These are phyloP conservation scores for Rubia peregrina DNA, from an alignment of 305 asterid genomes.

Conservation along the genomic window DNA sequence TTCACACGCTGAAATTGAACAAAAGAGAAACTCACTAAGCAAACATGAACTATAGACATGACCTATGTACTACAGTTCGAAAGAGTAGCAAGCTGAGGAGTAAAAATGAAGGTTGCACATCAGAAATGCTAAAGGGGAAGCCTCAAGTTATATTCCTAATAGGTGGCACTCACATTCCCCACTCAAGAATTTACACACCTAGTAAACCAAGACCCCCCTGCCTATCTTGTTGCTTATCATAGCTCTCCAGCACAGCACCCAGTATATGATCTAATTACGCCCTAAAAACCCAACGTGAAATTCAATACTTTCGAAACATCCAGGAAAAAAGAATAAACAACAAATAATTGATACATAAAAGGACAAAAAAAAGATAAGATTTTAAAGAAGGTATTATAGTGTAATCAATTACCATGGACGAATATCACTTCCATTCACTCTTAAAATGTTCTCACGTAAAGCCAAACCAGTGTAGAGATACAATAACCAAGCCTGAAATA, in stretches of 20 bases:
- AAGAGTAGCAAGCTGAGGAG: neutral
- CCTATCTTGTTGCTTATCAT: neutral
- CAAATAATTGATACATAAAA: neutral
- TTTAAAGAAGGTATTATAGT: neutral
- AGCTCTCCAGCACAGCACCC: neutral
- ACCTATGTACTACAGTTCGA: neutral
- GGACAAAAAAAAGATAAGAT: neutral
- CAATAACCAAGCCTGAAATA: constrained; percentile 87
- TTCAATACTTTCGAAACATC: neutral
- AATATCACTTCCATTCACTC: constrained; percentile 49
- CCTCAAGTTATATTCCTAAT: neutral
- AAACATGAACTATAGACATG: neutral
- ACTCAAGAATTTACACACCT: neutral
- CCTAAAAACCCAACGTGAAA: neutral
- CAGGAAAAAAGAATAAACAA: neutral
- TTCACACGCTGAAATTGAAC: neutral
- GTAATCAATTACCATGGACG: neutral
- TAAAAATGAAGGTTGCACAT: neutral
- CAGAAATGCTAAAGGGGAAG: neutral
- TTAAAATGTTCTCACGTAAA: constrained; percentile 86
- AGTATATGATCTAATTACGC: neutral
- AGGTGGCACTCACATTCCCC: neutral
- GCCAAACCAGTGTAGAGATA: constrained; percentile 93
- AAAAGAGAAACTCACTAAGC: neutral
- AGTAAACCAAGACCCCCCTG: neutral